These are phyloP conservation scores for Solanum neorickii DNA, from an alignment of 257 asterid genomes.

Conservation along the genomic window DNA sequence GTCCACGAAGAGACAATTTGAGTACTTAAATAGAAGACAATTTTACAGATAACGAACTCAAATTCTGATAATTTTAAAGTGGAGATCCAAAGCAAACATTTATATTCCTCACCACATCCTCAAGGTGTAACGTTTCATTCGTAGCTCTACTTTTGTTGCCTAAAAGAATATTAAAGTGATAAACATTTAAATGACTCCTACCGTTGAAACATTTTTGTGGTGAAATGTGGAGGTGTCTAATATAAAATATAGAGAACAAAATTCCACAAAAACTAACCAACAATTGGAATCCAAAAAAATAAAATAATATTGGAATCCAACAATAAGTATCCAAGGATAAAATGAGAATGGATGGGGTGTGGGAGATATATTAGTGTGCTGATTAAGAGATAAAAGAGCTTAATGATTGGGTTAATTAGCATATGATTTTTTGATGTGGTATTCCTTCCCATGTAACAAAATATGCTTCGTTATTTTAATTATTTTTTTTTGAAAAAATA, in stretches of 20 bases:
- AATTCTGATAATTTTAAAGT: neutral
- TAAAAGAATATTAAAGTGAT: neutral
- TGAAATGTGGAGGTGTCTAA: neutral
- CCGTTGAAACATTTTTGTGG: neutral
- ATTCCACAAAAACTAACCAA: neutral
- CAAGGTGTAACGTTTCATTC: neutral
- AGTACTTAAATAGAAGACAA: neutral
- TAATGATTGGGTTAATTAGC: neutral
- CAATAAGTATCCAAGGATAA: neutral
- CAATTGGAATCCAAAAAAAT: neutral
- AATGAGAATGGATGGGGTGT: neutral
- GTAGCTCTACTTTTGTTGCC: neutral
- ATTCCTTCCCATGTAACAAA: neutral
- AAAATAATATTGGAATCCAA: neutral
- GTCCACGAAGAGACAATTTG: neutral
- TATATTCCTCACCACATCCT: neutral
- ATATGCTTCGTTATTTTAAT: neutral
- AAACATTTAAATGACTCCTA: neutral
- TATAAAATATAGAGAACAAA: neutral
- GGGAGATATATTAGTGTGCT: neutral
- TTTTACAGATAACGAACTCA: neutral
- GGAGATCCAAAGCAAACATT: neutral
- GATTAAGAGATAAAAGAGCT: neutral
- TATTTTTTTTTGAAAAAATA: neutral
- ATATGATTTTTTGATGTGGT: neutral